These are phyloP conservation scores for Tolypocladium ophioglossoides DNA, from an alignment of 2,329 filamentous ascomycete species.

Conservation along the genomic window DNA sequence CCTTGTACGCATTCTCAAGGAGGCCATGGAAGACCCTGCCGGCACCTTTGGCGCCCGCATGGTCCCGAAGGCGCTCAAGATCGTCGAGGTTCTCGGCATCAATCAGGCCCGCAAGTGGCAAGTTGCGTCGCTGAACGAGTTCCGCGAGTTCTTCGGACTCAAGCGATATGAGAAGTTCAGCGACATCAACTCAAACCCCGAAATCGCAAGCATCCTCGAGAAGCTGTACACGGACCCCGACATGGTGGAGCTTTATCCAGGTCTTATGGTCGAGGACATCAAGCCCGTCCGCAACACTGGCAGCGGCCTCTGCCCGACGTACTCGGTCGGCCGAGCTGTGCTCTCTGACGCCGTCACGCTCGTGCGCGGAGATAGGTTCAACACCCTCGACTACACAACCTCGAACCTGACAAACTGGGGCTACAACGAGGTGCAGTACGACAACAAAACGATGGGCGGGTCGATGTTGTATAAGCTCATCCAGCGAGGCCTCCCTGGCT, in stretches of 20 bases:
- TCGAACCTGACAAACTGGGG: constrained; percentile 33
- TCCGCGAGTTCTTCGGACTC: constrained; percentile 52
- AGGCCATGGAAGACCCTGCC: constrained; percentile 49
- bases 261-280: constrained; percentile 49
- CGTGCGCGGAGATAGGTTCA: constrained; percentile 49
- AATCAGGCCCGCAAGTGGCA: constrained; percentile 52
- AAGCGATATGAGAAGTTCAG: constrained; percentile 44
- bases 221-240: constrained; percentile 53
- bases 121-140: constrained; percentile 52
- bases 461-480: constrained; percentile 36
- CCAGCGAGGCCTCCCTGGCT: constrained; percentile 31
- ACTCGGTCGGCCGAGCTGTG: constrained; percentile 43
- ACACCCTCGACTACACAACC: constrained; percentile 37
- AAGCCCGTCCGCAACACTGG: constrained; percentile 41
- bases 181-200: constrained; percentile 45
- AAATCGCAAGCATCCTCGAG: constrained; percentile 44
- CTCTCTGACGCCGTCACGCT: constrained; percentile 49
- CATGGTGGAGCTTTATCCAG: constrained; percentile 60
- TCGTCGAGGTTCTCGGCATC: constrained; percentile 53
- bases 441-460: constrained; percentile 25
- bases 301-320: constrained; percentile 40
- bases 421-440: constrained; percentile 20
- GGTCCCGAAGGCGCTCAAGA: constrained; percentile 46
- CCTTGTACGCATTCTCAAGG: constrained; percentile 43
- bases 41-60: constrained; percentile 49